phyloP scores from a whole-genome alignment of 1,284 basidiomycete species.

The Mycosarcoma maydis region DNA sequence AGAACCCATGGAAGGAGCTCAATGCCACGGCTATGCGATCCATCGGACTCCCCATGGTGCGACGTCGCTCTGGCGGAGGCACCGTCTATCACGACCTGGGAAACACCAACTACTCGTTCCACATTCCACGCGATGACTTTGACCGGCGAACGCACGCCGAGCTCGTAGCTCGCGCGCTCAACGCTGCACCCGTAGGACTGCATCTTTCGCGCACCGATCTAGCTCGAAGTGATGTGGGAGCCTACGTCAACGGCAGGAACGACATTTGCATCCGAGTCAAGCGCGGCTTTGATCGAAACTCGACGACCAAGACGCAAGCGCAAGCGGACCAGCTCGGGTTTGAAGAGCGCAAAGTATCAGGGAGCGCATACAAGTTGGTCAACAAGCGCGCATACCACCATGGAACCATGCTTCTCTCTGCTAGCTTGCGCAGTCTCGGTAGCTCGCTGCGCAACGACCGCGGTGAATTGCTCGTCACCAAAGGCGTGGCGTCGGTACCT shows the following conservation, averaged over 20 bases:
- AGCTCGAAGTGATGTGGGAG: constrained; percentile 22
- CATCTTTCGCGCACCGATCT: constrained; percentile 5
- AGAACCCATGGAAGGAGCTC: constrained; percentile 98
- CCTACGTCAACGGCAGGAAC: constrained; percentile 83
- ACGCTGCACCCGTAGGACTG: constrained; percentile 67
- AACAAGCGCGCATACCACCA: constrained; percentile 93
- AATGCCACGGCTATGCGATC: constrained; percentile 74
- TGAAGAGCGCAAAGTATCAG: constrained; percentile 78
- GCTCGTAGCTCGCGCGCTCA: constrained; percentile 81
- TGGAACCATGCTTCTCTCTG: constrained; percentile 91
- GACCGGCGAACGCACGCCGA: constrained; percentile 82
- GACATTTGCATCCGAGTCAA: constrained; percentile 71
- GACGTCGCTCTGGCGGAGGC: constrained; percentile 92
- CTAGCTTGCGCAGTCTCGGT: constrained; percentile 50
- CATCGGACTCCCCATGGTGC: constrained; percentile 79
- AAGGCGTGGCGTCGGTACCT: constrained; percentile 88
- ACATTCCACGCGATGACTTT: constrained; percentile 82
- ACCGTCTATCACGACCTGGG: constrained; percentile 97
- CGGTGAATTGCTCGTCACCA: constrained; percentile 78
- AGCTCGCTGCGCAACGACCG: constrained; percentile 73
- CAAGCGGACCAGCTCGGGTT: constrained; percentile 16
- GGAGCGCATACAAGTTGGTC: constrained; percentile 96
- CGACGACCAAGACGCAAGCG: constrained; percentile 5
- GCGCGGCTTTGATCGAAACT: constrained; percentile 76
- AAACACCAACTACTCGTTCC: constrained; percentile 97